Conservation (phyloP, 345 rosid genomes). For the Abelmoschus esculentus region DNA sequence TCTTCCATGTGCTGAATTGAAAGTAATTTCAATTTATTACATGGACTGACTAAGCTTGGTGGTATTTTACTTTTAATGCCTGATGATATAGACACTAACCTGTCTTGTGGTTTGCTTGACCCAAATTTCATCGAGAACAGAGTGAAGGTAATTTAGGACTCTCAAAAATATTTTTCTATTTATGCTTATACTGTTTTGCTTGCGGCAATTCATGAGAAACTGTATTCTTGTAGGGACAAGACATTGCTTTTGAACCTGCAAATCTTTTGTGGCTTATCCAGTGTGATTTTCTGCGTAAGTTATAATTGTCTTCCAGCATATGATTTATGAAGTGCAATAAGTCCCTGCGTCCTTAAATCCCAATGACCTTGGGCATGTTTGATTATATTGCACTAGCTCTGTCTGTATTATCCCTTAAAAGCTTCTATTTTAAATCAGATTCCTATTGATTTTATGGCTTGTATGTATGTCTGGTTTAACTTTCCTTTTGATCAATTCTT, state of each 20-base stretch:
- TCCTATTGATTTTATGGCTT: not conserved
- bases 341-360: constrained; percentile 6
- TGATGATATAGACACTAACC: constrained; percentile 30
- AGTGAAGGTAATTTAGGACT: constrained; percentile 70
- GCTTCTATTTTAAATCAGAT: not conserved
- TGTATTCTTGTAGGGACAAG: constrained; percentile 66
- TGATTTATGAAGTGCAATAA: constrained; percentile 2
- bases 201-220: constrained; percentile 17
- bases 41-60: constrained; percentile 1
- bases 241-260: constrained; percentile 94
- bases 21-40: constrained; percentile 5
- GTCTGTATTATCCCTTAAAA: too few relatives aligned
- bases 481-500: not conserved
- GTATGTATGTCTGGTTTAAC: constrained; percentile 1
- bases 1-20: constrained; percentile 11
- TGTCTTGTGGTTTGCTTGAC: constrained; percentile 28
- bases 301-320: constrained; percentile 6
- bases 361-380: constrained; percentile 1
- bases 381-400: not conserved
- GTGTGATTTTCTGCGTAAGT: constrained; percentile 97
- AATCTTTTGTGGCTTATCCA: constrained; percentile 98
- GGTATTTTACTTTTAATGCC: not conserved
- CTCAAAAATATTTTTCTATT: constrained; percentile 12
- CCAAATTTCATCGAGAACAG: constrained; percentile 37
- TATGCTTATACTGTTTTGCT: constrained; percentile 12